Percentiles rank a stretch among this genome's conserved stretches.
Evolutionary conservation across 129 eudicot genomes (phyloP).

Genomic region (Mikania micrantha): DNA sequence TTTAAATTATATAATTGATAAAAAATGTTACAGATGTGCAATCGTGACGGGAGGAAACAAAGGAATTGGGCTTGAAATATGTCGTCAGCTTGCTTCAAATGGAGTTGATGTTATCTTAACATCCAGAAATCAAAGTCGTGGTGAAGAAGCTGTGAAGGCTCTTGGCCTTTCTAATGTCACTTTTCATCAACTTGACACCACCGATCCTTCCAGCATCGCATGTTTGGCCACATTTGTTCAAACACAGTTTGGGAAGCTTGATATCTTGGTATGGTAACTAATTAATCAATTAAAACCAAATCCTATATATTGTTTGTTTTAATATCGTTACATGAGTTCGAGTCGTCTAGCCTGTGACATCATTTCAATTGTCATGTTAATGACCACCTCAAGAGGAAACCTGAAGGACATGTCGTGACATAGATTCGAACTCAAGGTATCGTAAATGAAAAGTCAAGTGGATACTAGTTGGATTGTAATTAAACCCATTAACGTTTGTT

Average conservation of each 20-base stretch:
- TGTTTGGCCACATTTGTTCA: neutral
- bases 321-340: no score
- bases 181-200: conserved; percentile 2
- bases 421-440: no score
- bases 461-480: no score
- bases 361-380: no score
- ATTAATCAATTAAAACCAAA: no score
- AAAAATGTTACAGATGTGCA: neutral
- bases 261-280: neutral
- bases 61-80: conserved; percentile 14
- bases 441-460: no score
- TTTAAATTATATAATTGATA: no score
- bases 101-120: conserved; percentile 9
- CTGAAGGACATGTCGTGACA: no score
- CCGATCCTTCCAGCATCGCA: neutral
- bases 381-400: no score
- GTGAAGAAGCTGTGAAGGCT: neutral
- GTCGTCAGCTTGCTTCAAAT: conserved; percentile 6
- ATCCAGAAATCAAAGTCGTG: conserved; percentile 3
- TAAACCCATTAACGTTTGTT: no score
- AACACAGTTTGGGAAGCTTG: neutral
- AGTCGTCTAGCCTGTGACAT: no score
- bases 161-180: neutral
- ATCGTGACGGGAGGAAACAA: conserved; percentile 4
- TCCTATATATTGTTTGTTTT: no score